A percentile compares a stretch with the other conserved stretches of the same genome.
Evolutionary conservation across 108 stramenopile genomes (phyloP).

Genomic region (Stephanodiscus minutulus): DNA sequence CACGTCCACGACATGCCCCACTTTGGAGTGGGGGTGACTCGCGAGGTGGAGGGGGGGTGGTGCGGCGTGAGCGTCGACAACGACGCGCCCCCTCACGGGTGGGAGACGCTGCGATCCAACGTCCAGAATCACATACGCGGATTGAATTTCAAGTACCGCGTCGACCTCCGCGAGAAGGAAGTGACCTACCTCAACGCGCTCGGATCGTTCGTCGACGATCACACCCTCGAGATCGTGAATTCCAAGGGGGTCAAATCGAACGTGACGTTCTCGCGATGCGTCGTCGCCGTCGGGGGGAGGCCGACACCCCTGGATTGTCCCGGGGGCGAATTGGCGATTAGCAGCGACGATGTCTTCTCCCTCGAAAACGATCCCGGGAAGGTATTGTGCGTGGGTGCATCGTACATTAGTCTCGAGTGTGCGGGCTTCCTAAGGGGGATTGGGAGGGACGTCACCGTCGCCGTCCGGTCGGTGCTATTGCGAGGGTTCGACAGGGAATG

Average conservation of each 20-base stretch:
- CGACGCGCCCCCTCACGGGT: slow-evolving; percentile 39
- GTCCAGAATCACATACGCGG: slow-evolving; percentile 96
- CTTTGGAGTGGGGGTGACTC: slow-evolving; percentile 71
- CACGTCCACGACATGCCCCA: slow-evolving; percentile 58
- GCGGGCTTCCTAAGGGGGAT: slow-evolving; percentile 95
- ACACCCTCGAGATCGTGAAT: slow-evolving; percentile 85
- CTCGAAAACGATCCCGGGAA: slow-evolving; percentile 90
- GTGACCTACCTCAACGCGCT: slow-evolving; percentile 93
- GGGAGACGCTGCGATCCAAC: slow-evolving; percentile 77
- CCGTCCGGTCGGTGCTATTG: slow-evolving; percentile 94
- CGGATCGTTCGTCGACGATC: slow-evolving; percentile 81
- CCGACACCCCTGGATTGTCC: slow-evolving; percentile 84
- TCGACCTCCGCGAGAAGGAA: slow-evolving; percentile 90
- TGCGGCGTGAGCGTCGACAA: slow-evolving; percentile 8
- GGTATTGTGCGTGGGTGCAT: slow-evolving; percentile 95
- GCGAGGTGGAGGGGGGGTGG: slow-evolving; percentile 39
- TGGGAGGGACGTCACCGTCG: slow-evolving; percentile 91
- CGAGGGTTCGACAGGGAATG: slow-evolving; percentile 98
- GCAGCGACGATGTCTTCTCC: slow-evolving; percentile 95
- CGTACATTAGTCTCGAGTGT: slow-evolving; percentile 98
- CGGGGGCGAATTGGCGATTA: slow-evolving; percentile 93
- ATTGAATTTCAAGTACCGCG: slow-evolving; percentile 97
- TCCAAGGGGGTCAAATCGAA: slow-evolving; percentile 74
- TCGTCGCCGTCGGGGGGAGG: slow-evolving; percentile 96
- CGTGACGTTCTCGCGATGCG: slow-evolving; percentile 82